Conservation (phyloP, 2,329 filamentous ascomycete genomes). For the Fusarium avenaceum region DNA sequence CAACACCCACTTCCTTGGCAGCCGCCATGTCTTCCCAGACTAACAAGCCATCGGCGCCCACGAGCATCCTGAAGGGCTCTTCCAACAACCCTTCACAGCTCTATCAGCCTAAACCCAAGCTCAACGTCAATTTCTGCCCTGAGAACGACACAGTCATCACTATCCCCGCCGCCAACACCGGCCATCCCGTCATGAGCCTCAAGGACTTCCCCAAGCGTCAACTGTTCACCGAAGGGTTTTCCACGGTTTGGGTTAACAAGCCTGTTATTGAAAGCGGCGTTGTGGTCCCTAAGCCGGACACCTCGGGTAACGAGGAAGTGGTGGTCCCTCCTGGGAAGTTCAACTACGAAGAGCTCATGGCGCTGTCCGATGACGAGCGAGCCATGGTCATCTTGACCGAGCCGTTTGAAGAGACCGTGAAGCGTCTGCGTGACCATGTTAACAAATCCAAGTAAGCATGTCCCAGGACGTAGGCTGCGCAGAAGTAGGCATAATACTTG, state of each 20-base stretch:
- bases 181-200: not conserved
- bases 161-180: not conserved
- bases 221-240: not conserved
- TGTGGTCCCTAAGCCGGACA: not conserved
- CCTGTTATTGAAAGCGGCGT: not conserved
- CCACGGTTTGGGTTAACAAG: not conserved
- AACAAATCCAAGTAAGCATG: not conserved
- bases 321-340: not conserved
- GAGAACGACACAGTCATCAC: not conserved
- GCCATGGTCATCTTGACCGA: not conserved
- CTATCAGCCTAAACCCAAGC: not conserved
- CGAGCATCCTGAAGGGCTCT: not conserved
- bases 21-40: not conserved
- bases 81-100: not conserved
- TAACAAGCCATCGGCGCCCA: not conserved
- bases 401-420: not conserved
- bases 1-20: not conserved
- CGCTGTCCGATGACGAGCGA: not conserved
- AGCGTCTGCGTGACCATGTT: not conserved
- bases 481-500: not conserved
- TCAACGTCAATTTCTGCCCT: not conserved
- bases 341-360: not conserved
- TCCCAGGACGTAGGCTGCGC: no score
- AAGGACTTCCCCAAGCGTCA: not conserved
- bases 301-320: not conserved